Percentiles rank a stretch among this genome's conserved stretches.
phyloP scores from a whole-genome alignment of 1,139 yeast genomes.

The Geotrichum armillariae region DNA sequence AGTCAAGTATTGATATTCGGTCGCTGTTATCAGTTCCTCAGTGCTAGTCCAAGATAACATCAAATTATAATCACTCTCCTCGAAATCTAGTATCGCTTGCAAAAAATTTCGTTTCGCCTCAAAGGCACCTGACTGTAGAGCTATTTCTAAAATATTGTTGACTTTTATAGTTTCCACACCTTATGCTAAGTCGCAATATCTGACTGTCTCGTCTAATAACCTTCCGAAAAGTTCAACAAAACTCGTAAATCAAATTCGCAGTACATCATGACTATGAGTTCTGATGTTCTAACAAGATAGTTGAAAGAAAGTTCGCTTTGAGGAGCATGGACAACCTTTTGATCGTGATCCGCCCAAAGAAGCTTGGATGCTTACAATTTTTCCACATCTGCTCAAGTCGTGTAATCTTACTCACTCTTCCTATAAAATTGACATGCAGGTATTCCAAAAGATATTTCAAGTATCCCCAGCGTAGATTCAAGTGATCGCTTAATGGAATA shows the following conservation, averaged over 20 bases:
- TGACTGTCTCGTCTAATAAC: no score
- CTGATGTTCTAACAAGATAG: no score
- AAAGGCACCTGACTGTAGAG: constrained; percentile 34
- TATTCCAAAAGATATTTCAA: constrained; percentile 49
- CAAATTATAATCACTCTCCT: constrained; percentile 23
- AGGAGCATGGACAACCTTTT: constrained; percentile 1
- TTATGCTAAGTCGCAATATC: no score
- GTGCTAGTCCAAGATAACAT: constrained; percentile 39
- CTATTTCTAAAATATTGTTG: constrained; percentile 33
- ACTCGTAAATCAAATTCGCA: constrained; percentile 33
- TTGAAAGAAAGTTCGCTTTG: no score
- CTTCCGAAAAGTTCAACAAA: no score
- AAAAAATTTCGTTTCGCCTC: constrained; percentile 27
- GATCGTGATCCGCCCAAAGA: constrained; percentile 45
- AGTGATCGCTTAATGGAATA: constrained; percentile 46
- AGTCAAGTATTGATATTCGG: constrained; percentile 30
- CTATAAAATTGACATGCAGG: constrained; percentile 49
- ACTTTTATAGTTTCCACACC: constrained; percentile 31
- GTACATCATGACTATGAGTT: constrained; percentile 24
- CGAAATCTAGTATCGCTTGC: constrained; percentile 27
- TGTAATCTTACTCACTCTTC: constrained; percentile 38
- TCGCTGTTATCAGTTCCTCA: constrained; percentile 29
- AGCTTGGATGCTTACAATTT: constrained; percentile 54
- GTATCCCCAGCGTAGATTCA: constrained; percentile 44
- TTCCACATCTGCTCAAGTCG: constrained; percentile 49